phyloP scores from a whole-genome alignment of 768 basidiomycete species.

The Termitomyces sp. region DNA sequence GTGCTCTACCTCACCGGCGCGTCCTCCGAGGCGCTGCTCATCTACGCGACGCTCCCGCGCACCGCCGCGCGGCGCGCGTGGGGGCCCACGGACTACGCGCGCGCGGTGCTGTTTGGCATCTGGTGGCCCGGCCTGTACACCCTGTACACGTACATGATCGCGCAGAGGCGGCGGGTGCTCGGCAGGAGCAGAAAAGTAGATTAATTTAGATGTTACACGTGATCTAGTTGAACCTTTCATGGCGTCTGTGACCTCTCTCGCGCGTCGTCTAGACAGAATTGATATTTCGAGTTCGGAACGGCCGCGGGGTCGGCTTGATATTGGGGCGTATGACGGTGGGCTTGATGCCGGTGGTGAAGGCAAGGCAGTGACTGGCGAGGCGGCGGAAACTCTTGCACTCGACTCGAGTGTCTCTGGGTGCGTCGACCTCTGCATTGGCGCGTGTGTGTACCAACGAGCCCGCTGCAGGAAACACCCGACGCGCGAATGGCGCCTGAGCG shows the following conservation, averaged over 20 bases:
- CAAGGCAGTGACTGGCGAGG: slow-evolving; percentile 64
- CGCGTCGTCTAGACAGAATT: neutral
- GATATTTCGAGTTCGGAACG: neutral
- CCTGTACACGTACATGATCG: slow-evolving; percentile 50
- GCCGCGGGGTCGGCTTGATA: slow-evolving; percentile 39
- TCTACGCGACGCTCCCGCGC: slow-evolving; percentile 55
- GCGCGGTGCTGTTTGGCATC: slow-evolving; percentile 56
- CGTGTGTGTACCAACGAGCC: neutral
- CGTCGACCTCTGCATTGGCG: neutral
- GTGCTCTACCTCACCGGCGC: slow-evolving; percentile 93
- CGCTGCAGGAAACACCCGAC: slow-evolving; percentile 56
- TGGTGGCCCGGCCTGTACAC: slow-evolving; percentile 79
- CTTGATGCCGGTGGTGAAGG: slow-evolving; percentile 82
- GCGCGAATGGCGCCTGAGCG: slow-evolving; percentile 76
- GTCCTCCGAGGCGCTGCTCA: slow-evolving; percentile 81
- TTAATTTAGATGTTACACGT: neutral
- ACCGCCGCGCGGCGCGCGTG: slow-evolving; percentile 37
- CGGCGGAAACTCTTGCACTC: slow-evolving; percentile 74
- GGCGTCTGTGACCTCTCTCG: neutral
- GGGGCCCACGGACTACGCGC: slow-evolving; percentile 50
- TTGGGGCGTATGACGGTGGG: slow-evolving; percentile 91
- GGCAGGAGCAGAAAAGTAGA: slow-evolving; percentile 10
- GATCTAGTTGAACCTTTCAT: neutral
- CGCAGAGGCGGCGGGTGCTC: slow-evolving; percentile 41
- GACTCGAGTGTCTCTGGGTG: slow-evolving; percentile 74